A percentile compares a stretch with the other conserved stretches of the same genome.
Conservation (phyloP, 257 asterid species). For the Jacaranda copaia region DNA sequence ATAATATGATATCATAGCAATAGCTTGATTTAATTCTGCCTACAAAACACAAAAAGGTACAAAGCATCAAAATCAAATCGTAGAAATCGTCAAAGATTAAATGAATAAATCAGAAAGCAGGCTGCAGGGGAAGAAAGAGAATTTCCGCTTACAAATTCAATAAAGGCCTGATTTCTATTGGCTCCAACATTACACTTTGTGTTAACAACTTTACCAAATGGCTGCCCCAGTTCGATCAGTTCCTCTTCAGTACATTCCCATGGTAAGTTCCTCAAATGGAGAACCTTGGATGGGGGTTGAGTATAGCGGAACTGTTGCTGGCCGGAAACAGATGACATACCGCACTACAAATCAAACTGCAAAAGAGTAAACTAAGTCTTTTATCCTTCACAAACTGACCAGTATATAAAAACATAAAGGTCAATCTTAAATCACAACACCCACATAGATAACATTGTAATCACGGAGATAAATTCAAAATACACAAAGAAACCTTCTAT, state of each 20-base stretch:
- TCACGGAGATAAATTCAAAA: neutral
- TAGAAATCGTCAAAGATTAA: constrained; percentile 12
- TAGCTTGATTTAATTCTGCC: constrained; percentile 96
- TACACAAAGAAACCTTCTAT: neutral
- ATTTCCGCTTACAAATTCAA: constrained; percentile 79
- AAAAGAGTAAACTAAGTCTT: neutral
- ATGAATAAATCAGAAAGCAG: constrained; percentile 12
- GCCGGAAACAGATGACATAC: constrained; percentile 91
- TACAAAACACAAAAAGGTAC: constrained; percentile 37
- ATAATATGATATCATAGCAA: constrained; percentile 97
- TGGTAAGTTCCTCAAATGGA: constrained; percentile 93
- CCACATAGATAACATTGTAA: too few relatives aligned
- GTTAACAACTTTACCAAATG: constrained; percentile 95
- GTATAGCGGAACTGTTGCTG: constrained; percentile 98
- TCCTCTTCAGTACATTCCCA: constrained; percentile 99
- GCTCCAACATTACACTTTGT: constrained; percentile 99
- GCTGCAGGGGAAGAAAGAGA: neutral
- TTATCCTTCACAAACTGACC: neutral
- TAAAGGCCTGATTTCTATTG: constrained; percentile 95
- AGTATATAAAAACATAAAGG: neutral
- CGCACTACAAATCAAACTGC: constrained; percentile 46
- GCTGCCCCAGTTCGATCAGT: constrained; percentile 88
- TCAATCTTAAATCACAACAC: neutral
- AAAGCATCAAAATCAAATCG: constrained; percentile 24
- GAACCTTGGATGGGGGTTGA: constrained; percentile 98